Evolutionary conservation across 345 rosid genomes (phyloP).

Genomic region (Lepidium sativum): DNA sequence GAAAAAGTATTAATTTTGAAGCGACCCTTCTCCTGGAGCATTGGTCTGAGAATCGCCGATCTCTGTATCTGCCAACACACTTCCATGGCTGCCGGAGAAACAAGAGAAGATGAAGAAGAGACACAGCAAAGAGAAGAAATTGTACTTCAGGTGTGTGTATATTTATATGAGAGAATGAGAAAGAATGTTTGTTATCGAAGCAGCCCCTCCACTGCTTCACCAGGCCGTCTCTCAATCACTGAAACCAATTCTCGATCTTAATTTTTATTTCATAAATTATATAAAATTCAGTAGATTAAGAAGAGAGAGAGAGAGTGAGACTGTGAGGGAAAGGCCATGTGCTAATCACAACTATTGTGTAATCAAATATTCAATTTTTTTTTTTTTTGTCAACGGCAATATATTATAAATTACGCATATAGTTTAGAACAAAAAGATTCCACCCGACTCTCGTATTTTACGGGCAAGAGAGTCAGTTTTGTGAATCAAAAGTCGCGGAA

Average conservation of each 20-base stretch:
- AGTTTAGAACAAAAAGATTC: too few relatives aligned
- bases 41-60: conserved; percentile 34
- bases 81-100: conserved; percentile 42
- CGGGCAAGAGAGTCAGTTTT: too few relatives aligned
- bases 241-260: conserved; percentile 10
- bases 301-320: background rate
- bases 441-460: too few relatives aligned
- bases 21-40: conserved; percentile 26
- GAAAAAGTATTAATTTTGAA: conserved; percentile 41
- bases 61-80: conserved; percentile 49
- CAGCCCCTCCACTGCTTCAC: conserved; percentile 24
- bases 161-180: background rate
- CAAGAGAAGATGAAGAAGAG: background rate
- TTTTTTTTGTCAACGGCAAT: too few relatives aligned
- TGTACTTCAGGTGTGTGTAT: background rate
- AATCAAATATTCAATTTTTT: background rate
- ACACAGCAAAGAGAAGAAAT: background rate
- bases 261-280: background rate
- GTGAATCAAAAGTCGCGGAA: too few relatives aligned
- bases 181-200: conserved; percentile 10
- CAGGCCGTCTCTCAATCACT: conserved; percentile 16
- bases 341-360: background rate
- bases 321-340: background rate
- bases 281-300: background rate
- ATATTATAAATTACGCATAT: too few relatives aligned